Evolutionary conservation across 2,329 filamentous ascomycete genomes (phyloP), one percentile per base, ranked within the genome.

Genomic region (Penicillium sp.): DNA sequence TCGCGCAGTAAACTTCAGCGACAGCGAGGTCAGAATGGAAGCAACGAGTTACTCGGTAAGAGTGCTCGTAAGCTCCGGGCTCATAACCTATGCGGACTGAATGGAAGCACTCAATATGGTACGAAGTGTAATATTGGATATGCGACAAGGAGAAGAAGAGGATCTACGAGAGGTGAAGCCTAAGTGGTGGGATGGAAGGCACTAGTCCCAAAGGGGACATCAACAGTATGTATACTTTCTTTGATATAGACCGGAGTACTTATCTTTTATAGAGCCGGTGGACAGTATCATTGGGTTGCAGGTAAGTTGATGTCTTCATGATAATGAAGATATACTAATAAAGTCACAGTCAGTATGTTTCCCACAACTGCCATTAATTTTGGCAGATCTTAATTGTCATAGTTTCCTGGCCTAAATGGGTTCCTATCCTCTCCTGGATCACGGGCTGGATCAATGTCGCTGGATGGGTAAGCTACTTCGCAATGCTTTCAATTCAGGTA

Each of bases 211-310:
- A n/a, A n/a, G n/a, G n/a, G n/a, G n/a, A n/a, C n/a, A n/a, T n/a
- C n/a, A n/a, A n/a, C n/a, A n/a, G n/a, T n/a, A n/a, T n/a, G n/a
- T n/a, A n/a, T n/a, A n/a, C 9, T 12, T n/a, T 23, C 6, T 1
- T 12, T 14, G 5, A 18, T 1, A 6, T 11, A 11, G 22, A 9
- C n/a, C 4, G 14, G 18, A n/a, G 18, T 37, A 50, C 9, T 47
- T 37, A 25, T 44, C 20, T 8, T 12, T 22, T 22, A 2, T 44
- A 71, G 68, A 1, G 81, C 82, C 1, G 82, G 82, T 55, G 85
- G 82, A 6, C 82, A 87, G 67, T 89, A 90, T 65, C 85, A 90
- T 68, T 90, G 87, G 87, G 87, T 86, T 2, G 86, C 87, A 49
- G 77, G 73, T 68, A 66, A 59, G 66, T 67, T 41, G n/a, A 29